Evolutionary conservation across 2,329 filamentous ascomycete species (phyloP), one percentile per base, ranked within the genome.

Genomic region (Endothia cerciana): DNA sequence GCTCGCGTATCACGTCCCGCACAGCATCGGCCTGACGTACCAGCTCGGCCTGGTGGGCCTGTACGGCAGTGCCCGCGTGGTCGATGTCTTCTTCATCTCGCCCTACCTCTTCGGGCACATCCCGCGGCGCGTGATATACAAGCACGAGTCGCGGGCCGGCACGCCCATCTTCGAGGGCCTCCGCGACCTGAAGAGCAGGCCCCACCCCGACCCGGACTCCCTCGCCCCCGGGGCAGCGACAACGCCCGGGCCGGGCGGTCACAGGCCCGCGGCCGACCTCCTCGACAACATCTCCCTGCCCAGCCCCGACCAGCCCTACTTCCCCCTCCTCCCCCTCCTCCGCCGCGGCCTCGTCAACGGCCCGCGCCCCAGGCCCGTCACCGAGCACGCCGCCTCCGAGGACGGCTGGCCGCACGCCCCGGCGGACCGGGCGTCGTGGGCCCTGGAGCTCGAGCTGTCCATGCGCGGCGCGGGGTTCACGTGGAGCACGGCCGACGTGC

Each of bases 391-490:
- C 0, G 72, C 68, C 3, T 78, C 77, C 0, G 78, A 80, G 68
- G 73, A 74, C 60, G 77, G 75, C 36, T 79, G 75, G 74, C 79
- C 79, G 13, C 74, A 74, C 45, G 73, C 74, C 10, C 75, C 79
- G 64, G 56, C 71, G 6, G 78, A 78, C 69, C 76, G 78, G 33
- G 77, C 77, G n/a, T 75, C 77, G 7, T 81, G 78, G 79, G 79
- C 79, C 5, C 71, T 81, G 8, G 79, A 81, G 69, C 73, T 81
- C 30, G 78, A 80, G 69, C 71, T 80, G 3, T 76, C 73, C 45
- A 81, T 81, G 79, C 74, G 79, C 17, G 79, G 79, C 22, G 76
- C 78, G 7, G 79, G 79, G 49, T 81, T 81, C 69, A 79, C 78
- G 0, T 80, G 78, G 79, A 79, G 77, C 25, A 80, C 78, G 1